Conservation (phyloP, 2,329 filamentous ascomycete genomes). For the Aspergillus uvarum region DNA sequence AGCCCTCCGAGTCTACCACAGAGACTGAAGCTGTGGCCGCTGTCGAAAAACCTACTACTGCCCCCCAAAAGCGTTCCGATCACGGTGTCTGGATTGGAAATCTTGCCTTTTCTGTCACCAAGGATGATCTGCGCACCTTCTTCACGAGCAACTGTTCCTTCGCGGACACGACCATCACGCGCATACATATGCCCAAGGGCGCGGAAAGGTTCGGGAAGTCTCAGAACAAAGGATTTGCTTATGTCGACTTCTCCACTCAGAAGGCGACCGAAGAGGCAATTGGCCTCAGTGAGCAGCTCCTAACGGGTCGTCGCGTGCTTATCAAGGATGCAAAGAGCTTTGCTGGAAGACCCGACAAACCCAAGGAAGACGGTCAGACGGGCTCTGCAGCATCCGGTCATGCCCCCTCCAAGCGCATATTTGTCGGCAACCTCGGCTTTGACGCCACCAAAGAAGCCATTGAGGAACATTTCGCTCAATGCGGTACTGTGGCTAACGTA, state of each 20-base stretch:
- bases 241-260: slow-evolving; percentile 78
- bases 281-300: slow-evolving; percentile 78
- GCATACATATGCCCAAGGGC: slow-evolving; percentile 73
- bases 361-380: slow-evolving; percentile 41
- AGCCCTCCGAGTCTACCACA: slow-evolving; percentile 30
- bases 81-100: slow-evolving; percentile 97
- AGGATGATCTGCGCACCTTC: slow-evolving; percentile 73
- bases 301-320: slow-evolving; percentile 74
- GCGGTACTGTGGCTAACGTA: slow-evolving; percentile 76
- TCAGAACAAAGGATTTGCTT: slow-evolving; percentile 91
- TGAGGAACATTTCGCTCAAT: slow-evolving; percentile 76
- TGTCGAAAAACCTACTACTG: slow-evolving; percentile 25
- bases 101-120: slow-evolving; percentile 77
- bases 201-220: slow-evolving; percentile 53
- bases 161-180: slow-evolving; percentile 70
- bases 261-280: slow-evolving; percentile 74
- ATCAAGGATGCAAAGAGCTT: slow-evolving; percentile 93
- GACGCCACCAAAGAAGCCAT: slow-evolving; percentile 78
- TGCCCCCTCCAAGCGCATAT: slow-evolving; percentile 75
- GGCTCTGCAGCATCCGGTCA: slow-evolving; percentile 48
- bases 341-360: slow-evolving; percentile 79
- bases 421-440: slow-evolving; percentile 87
- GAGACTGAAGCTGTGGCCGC: slow-evolving; percentile 42
- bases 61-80: slow-evolving; percentile 61
- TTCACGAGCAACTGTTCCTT: slow-evolving; percentile 70